Percentiles rank a stretch among this genome's conserved stretches.
These are phyloP conservation scores for Barnettozyma pratensis DNA, from an alignment of 805 yeast species.

Conservation along the genomic window DNA sequence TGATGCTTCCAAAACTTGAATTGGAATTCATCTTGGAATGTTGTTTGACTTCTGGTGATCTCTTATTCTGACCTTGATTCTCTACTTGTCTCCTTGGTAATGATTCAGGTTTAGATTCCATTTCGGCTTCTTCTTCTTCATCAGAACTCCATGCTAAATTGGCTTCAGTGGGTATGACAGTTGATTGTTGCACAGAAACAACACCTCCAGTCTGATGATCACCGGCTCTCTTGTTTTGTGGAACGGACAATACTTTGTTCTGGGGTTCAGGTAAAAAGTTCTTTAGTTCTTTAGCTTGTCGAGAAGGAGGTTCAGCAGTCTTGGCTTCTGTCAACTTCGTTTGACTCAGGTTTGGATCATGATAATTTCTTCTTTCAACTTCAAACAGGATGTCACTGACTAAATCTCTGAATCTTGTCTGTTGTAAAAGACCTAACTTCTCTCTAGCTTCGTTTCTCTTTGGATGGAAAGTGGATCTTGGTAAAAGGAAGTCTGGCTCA, in stretches of 20 bases:
- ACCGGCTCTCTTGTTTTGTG: background rate
- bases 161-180: conserved; percentile 81
- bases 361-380: conserved; percentile 69
- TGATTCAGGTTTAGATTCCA: background rate
- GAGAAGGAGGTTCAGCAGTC: background rate
- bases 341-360: conserved; percentile 22
- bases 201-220: conserved; percentile 10
- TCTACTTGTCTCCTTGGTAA: background rate
- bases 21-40: conserved; percentile 4
- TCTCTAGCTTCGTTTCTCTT: conserved; percentile 94
- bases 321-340: background rate
- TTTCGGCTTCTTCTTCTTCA: conserved; percentile 53
- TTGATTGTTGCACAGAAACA: conserved; percentile 52
- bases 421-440: conserved; percentile 80
- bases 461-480: conserved; percentile 75
- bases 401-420: conserved; percentile 78
- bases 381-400: conserved; percentile 87
- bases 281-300: background rate
- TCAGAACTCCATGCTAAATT: conserved; percentile 86
- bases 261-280: background rate
- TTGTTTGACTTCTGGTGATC: background rate
- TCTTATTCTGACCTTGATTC: background rate
- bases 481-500: conserved; percentile 60
- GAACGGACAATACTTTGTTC: background rate
- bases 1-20: background rate